phyloP scores from a whole-genome alignment of 805 yeast genomes.

The Hemisphaericaspora nanyangensis region DNA sequence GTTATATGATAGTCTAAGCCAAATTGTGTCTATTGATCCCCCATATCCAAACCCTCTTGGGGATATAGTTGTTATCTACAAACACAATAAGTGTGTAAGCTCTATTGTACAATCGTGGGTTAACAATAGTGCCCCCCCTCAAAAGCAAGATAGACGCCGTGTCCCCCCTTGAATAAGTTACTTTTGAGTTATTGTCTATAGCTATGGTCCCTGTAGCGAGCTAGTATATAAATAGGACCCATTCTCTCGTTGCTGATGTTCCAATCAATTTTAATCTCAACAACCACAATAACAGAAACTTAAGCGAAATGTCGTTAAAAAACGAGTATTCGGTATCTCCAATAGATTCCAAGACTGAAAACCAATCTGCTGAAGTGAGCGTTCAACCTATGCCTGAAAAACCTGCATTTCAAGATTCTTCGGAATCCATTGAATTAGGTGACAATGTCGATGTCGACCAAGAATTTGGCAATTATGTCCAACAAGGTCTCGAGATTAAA shows the following conservation, averaged over 20 bases:
- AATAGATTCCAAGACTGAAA: too few relatives aligned
- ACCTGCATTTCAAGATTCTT: background rate
- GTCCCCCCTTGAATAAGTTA: too few relatives aligned
- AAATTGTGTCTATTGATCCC: too few relatives aligned
- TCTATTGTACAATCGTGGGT: background rate
- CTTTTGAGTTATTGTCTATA: too few relatives aligned
- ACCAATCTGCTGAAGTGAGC: too few relatives aligned
- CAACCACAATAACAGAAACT: background rate
- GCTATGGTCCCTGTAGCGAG: too few relatives aligned
- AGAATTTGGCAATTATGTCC: conserved; percentile 32
- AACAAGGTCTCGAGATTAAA: conserved; percentile 25
- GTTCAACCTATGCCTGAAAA: too few relatives aligned
- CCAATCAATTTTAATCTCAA: too few relatives aligned
- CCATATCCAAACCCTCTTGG: background rate
- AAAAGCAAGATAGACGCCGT: background rate
- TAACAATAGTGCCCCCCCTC: background rate
- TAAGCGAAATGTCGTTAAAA: background rate
- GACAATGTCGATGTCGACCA: conserved; percentile 29
- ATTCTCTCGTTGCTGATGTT: too few relatives aligned
- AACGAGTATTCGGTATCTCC: background rate
- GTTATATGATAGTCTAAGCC: too few relatives aligned
- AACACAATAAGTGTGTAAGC: background rate
- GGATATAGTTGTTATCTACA: background rate
- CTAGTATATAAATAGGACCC: too few relatives aligned
- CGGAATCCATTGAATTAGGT: background rate